Conservation (phyloP, 73 alveolate species). For the Tetrahymena borealis region DNA sequence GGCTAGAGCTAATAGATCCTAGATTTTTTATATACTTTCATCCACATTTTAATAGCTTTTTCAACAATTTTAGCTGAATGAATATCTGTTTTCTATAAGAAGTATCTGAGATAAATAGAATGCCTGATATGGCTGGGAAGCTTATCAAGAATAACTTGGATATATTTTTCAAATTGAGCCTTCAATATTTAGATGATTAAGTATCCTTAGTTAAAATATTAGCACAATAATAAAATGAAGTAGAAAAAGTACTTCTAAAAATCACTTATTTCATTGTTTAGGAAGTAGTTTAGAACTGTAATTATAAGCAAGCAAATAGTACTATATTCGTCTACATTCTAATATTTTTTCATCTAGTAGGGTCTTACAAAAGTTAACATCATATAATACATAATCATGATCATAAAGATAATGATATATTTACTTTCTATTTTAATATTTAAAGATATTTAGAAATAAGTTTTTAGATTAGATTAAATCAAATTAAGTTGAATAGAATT, state of each 20-base stretch:
- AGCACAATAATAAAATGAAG: neutral
- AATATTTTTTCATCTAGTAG: neutral
- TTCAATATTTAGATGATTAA: neutral
- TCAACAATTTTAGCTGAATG: neutral
- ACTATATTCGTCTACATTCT: neutral
- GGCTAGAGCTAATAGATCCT: neutral
- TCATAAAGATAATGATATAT: neutral
- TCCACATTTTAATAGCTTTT: neutral
- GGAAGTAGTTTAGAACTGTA: neutral
- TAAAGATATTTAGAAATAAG: too few relatives aligned
- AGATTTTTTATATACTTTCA: neutral
- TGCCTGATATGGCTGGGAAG: neutral
- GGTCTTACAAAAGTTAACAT: neutral
- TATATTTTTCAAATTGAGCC: neutral
- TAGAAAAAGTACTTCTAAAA: neutral
- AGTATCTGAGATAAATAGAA: neutral
- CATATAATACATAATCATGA: neutral
- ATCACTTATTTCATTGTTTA: neutral
- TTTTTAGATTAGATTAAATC: neutral
- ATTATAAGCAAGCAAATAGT: neutral
- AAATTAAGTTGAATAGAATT: neutral
- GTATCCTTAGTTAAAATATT: neutral
- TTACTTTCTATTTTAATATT: neutral
- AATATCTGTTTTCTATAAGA: neutral
- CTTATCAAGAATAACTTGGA: neutral